Percentiles rank a stretch among this genome's conserved stretches.
Conservation (phyloP, 2,329 filamentous ascomycete genomes). For the Epichloe brachyelytri region DNA sequence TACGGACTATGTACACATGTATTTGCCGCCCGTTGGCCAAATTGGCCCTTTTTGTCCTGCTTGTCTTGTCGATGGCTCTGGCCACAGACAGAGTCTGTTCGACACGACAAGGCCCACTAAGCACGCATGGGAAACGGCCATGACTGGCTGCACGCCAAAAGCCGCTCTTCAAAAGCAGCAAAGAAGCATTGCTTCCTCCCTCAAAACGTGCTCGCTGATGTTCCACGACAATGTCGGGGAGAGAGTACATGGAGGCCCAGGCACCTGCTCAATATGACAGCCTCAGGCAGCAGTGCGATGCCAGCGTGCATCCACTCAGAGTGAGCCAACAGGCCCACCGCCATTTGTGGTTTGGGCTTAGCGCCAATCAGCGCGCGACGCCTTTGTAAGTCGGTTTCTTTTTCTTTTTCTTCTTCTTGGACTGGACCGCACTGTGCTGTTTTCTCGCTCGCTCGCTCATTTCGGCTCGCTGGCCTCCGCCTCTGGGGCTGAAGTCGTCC, state of each 20-base stretch:
- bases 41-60: background rate
- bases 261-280: no score
- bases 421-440: background rate
- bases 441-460: background rate
- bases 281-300: slow-evolving; percentile 2
- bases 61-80: background rate
- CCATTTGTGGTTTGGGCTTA: background rate
- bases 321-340: background rate
- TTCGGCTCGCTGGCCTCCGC: background rate
- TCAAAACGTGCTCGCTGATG: background rate
- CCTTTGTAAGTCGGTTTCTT: background rate
- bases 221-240: background rate
- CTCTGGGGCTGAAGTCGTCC: background rate
- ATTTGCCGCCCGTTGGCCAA: background rate
- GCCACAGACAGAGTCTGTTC: no score
- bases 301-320: background rate
- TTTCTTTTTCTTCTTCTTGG: background rate
- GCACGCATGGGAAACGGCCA: background rate
- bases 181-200: no score
- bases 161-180: no score
- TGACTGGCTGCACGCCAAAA: background rate
- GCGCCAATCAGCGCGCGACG: slow-evolving; percentile 2
- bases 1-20: no score
- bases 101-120: no score
- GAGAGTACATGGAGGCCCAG: background rate